These are phyloP conservation scores for Yarrowia galli DNA, from an alignment of 1,139 yeast species.

Conservation along the genomic window DNA sequence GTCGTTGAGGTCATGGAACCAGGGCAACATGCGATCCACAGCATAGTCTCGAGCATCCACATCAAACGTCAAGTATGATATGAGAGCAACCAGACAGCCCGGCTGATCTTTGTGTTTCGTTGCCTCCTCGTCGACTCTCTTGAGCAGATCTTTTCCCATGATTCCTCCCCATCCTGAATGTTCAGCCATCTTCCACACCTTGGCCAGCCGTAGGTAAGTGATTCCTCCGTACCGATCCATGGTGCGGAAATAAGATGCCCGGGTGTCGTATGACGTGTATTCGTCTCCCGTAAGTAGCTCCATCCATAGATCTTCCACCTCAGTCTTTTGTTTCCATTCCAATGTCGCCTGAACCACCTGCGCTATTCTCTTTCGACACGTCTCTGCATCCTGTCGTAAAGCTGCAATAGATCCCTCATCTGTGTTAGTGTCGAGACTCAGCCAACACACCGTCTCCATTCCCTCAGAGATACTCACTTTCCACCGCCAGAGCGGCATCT, in stretches of 20 bases:
- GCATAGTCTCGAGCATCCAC: slow-evolving; percentile 21
- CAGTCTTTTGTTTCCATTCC: slow-evolving; percentile 5
- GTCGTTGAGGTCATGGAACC: slow-evolving; percentile 4
- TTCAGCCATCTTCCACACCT: slow-evolving; percentile 34
- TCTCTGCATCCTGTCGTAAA: neutral
- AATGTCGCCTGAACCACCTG: slow-evolving; percentile 11
- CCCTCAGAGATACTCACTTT: slow-evolving; percentile 13
- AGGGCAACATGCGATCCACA: slow-evolving; percentile 23
- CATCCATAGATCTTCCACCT: slow-evolving; percentile 33
- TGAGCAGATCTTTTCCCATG: slow-evolving; percentile 1
- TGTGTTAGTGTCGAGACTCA: neutral
- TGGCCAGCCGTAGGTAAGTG: slow-evolving; percentile 20
- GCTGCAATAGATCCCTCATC: slow-evolving; percentile 24
- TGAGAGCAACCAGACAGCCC: slow-evolving; percentile 7
- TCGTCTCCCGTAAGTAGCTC: slow-evolving; percentile 27
- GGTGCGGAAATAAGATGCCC: neutral
- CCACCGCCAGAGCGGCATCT: slow-evolving; percentile 34
- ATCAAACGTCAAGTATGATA: slow-evolving; percentile 18
- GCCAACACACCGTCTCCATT: neutral
- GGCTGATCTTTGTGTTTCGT: neutral
- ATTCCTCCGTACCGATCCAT: slow-evolving; percentile 22
- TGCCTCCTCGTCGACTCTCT: slow-evolving; percentile 25
- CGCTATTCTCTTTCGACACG: slow-evolving; percentile 10
- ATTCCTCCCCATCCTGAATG: slow-evolving; percentile 35
- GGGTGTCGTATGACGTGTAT: slow-evolving; percentile 5